Base-by-base conservation (phyloP, 495 filamentous ascomycete genomes). In the Jackrogersella minutella region DNA sequence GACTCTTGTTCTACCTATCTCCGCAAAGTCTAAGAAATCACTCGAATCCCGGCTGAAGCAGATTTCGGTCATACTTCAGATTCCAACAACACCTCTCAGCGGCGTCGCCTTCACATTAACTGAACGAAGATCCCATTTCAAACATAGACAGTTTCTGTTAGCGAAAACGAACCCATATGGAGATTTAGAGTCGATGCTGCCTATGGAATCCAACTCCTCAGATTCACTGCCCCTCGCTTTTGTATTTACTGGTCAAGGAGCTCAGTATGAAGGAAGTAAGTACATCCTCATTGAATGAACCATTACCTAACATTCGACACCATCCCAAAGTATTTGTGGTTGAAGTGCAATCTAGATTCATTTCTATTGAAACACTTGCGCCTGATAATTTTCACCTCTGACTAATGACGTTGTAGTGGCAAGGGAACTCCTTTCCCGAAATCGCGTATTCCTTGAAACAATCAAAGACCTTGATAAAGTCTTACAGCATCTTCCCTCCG, bases 211-310 rank as follows among this genome's bases (percentile, higher is more conserved):
- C 4, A 70, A 19, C 6, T 31, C 22, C 3, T 49, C 13, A 2
- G 13, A 31, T 19, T n/a, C n/a, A 9, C n/a, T 50, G 7, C 57
- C 57, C 1, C 40, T 58, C 5, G 61, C 30, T 7, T 71, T 71
- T 19, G 44, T 71, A 19, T 71, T 73, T 24, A 71, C 81, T 0
- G 81, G 82, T 3, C 83, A 85, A 53, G 83, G 82, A 1, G 78
- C 80, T 0, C 82, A 85, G 40, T 84, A 80, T 13, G 24, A 16
- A 16, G 19, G 50, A 2, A 53, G 49, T 52, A 37, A 22, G 49
- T 36, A n/a, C 16, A 5, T 36, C 2, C 16, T 22, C 16, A 13
- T 22, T 16, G 40, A 16, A 0, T 13, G n/a, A n/a, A n/a, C n/a
- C n/a, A n/a, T n/a, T n/a, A n/a, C n/a, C n/a, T n/a, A n/a, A n/a